Evolutionary conservation across 2,329 filamentous ascomycete genomes (phyloP), one percentile per base, ranked within the genome.

Genomic region (Byssoonygena ceratinophila): DNA sequence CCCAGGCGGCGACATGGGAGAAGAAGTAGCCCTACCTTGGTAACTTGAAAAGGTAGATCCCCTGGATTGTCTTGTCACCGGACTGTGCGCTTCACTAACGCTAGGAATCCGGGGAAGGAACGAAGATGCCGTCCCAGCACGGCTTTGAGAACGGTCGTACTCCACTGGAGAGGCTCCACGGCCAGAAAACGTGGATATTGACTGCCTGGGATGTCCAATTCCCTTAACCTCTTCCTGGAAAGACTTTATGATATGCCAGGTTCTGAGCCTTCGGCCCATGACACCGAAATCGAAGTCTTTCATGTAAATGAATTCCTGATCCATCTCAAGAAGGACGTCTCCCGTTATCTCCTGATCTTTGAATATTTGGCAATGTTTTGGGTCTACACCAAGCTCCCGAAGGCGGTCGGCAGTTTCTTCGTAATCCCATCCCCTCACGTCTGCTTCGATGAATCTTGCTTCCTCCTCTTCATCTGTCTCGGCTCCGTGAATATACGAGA

Each of bases 341-440:
- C 92, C 92, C 1, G 86, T 84, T 54, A 98, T 97, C 67, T 98
- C 92, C 68, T 98, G 91, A 63, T 97, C 90, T 60, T 84, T 78
- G 63, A 98, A 98, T 2, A 97, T 87, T 59, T 94, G 85, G 64
- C 92, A 98, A 61, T 97, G 91, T 59, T 83, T 83, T 61, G 84
- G 82, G 66, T 97, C 91, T 6, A 97, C 85, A 5, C 89, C 90
- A 3, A 82, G 74, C 1, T 85, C 85, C 60, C 92, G 90, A 37
- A 98, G 75, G 64, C 94, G 91, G 62, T 94, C 87, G 29, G 91
- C 87, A 18, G 96, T 91, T 56, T 92, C 81, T 58, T 82, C 79
- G 0, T 89, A 80, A 25, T 77, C 81, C 92, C 92, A 98, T 1
- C 73, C 68, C 61, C 83, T 79, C 22, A 98, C 88, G 65, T 96